A percentile compares a stretch with the other conserved stretches of the same genome.
Evolutionary conservation across 192 early-diverging fungal species (phyloP).

Genomic region (Coemansia sp.): DNA sequence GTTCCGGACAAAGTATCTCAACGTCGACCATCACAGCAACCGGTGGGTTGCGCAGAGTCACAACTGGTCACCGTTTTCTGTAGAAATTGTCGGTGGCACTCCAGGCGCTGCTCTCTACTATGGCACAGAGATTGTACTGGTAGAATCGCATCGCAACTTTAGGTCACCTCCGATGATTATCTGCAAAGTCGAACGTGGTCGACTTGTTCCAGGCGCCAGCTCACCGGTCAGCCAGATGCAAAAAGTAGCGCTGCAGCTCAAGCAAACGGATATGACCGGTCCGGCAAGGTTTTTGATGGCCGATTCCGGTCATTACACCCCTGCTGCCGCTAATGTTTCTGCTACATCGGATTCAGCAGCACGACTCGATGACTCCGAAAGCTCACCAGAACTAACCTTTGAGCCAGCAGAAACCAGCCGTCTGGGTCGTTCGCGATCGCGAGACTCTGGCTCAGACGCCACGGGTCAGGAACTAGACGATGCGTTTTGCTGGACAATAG

Average conservation of each 20-base stretch:
- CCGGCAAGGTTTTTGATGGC: conserved; percentile 36
- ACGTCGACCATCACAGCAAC: conserved; percentile 54
- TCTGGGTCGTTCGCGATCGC: conserved; percentile 18
- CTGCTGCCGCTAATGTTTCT: conserved; percentile 3
- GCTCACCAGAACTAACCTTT: conserved; percentile 52
- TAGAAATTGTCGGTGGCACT: conserved; percentile 21
- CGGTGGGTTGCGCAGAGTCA: conserved; percentile 55
- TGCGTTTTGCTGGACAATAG: conserved; percentile 84
- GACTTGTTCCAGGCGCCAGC: conserved; percentile 60
- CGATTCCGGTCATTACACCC: conserved; percentile 43
- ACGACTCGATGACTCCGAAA: conserved; percentile 45
- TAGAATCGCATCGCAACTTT: conserved; percentile 63
- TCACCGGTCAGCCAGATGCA: conserved; percentile 85
- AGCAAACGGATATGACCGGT: conserved; percentile 23
- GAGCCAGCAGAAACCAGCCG: conserved; percentile 29
- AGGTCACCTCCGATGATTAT: conserved; percentile 70
- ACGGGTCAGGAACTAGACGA: conserved; percentile 63
- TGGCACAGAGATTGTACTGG: conserved; percentile 71
- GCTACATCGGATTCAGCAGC: conserved; percentile 9
- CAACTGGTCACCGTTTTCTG: conserved; percentile 55
- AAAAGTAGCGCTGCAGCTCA: conserved; percentile 68
- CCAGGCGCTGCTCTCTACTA: conserved; percentile 53
- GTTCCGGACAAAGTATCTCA: conserved; percentile 82
- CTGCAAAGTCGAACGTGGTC: conserved; percentile 76
- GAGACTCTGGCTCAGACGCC: conserved; percentile 7